Evolutionary conservation across 2,329 filamentous ascomycete species (phyloP), one percentile per base, ranked within the genome.

Genomic region (Ramularia collo-cygni): DNA sequence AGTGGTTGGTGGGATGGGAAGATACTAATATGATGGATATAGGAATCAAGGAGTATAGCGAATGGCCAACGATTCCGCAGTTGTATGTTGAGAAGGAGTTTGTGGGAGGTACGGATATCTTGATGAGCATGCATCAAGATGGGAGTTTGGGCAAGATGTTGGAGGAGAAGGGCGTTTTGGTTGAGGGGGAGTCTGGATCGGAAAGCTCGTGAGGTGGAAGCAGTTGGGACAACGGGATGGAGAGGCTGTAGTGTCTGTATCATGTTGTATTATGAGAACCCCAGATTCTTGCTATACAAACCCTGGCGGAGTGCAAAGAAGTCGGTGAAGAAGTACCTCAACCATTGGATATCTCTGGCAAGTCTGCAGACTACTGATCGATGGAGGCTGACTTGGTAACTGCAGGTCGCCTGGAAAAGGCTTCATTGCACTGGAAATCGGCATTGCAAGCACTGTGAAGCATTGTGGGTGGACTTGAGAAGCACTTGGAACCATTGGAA

Each of bases 21-120:
- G 24, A 2, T 5, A 28, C 14, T 9, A 28, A 27, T 35, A 19
- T 27, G 34, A 10, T 33, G 27, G 35, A 29, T 18, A 34, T 51
- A 89, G 90, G 92, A 37, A 95, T 98, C 70, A 98, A 98, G 70
- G 90, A 98, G 68, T 98, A 92, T 72, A 95, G 89, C 2, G 92
- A 96, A 62, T 98, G 92, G 92, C 92, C 92, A 10, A 98, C 92
- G 14, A 96, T 98, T 62, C 92, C 92, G 5, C 92, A 98, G 66
- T 75, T 98, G 13, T 98, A 96, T 66, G 74, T 98, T 37, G 79
- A 93, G 48, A 90, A 90, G 69, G 90, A 98, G 63, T 98, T 98
- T 62, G 74, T 98, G 33, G 92, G 92, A 40, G 92, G 92, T n/a
- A 95, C 89, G 63, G 92, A 98, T 65, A 98, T 98, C 50, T 66